Percentiles rank a stretch among this genome's conserved stretches.
These are phyloP conservation scores for Aspergillus ochraceoroseus DNA, from an alignment of 2,329 filamentous ascomycete genomes.

Conservation along the genomic window DNA sequence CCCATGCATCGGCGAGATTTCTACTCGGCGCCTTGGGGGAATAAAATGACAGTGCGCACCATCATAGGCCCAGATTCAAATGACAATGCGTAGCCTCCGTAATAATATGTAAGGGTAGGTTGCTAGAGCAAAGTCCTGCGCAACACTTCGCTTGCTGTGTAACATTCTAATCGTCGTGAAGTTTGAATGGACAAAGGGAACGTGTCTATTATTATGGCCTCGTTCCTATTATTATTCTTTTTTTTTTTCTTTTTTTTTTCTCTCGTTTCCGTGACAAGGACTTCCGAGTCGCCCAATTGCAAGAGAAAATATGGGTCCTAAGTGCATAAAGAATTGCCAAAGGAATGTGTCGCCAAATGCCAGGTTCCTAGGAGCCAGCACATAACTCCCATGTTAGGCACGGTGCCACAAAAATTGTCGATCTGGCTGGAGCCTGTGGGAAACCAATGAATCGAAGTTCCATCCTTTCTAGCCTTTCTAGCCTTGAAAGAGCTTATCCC, in stretches of 20 bases:
- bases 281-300: neutral
- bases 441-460: constrained; percentile 19
- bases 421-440: constrained; percentile 18
- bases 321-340: constrained; percentile 13
- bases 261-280: neutral
- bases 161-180: constrained; percentile 6
- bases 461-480: constrained; percentile 1
- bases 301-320: constrained; percentile 3
- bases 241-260: neutral
- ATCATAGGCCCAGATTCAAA: constrained; percentile 3
- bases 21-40: constrained; percentile 5
- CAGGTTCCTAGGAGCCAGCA: constrained; percentile 10
- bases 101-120: constrained; percentile 7
- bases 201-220: too few relatives aligned
- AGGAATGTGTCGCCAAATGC: constrained; percentile 20
- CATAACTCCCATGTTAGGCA: constrained; percentile 13
- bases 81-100: neutral
- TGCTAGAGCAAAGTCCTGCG: constrained; percentile 9
- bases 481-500: constrained; percentile 1
- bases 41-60: neutral
- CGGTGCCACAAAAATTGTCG: constrained; percentile 19
- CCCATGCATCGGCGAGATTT: constrained; percentile 6
- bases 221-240: neutral
- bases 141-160: constrained; percentile 6
- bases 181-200: neutral